Evolutionary conservation across 2,329 filamentous ascomycete species (phyloP).

Genomic region (Bipolaris gigantea): DNA sequence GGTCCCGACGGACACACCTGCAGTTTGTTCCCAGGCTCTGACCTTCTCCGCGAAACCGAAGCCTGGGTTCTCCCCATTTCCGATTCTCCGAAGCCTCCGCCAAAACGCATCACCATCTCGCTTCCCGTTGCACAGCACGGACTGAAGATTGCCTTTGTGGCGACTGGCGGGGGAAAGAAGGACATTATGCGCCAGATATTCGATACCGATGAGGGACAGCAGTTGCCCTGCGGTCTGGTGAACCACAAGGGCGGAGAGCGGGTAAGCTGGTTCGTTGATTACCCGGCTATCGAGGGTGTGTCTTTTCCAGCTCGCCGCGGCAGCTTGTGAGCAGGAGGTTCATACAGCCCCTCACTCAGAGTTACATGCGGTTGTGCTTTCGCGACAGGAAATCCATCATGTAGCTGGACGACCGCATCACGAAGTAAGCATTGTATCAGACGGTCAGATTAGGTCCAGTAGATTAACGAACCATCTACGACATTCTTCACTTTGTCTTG

Average conservation of each 20-base stretch:
- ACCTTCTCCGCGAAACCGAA: conserved; percentile 79
- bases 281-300: conserved; percentile 81
- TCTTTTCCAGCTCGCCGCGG: conserved; percentile 73
- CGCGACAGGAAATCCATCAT: conserved; percentile 26
- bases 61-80: conserved; percentile 92
- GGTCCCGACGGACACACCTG: conserved; percentile 97
- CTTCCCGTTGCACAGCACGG: conserved; percentile 88
- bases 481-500: not conserved
- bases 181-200: conserved; percentile 92
- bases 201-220: conserved; percentile 70
- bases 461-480: conserved; percentile 21
- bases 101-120: conserved; percentile 87
- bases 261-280: conserved; percentile 94
- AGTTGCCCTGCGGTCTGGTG: conserved; percentile 82
- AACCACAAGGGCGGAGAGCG: conserved; percentile 83
- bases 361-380: conserved; percentile 28
- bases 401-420: conserved; percentile 18
- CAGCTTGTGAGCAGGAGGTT: conserved; percentile 54
- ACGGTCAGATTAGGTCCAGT: conserved; percentile 28
- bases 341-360: conserved; percentile 1
- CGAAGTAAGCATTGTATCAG: conserved; percentile 29
- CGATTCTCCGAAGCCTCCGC: conserved; percentile 92
- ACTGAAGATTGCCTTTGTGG: conserved; percentile 85
- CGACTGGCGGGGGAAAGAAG: conserved; percentile 86
- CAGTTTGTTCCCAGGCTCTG: conserved; percentile 90